Conservation (phyloP, 768 basidiomycete genomes). For the Boletus vinaceobasis region DNA sequence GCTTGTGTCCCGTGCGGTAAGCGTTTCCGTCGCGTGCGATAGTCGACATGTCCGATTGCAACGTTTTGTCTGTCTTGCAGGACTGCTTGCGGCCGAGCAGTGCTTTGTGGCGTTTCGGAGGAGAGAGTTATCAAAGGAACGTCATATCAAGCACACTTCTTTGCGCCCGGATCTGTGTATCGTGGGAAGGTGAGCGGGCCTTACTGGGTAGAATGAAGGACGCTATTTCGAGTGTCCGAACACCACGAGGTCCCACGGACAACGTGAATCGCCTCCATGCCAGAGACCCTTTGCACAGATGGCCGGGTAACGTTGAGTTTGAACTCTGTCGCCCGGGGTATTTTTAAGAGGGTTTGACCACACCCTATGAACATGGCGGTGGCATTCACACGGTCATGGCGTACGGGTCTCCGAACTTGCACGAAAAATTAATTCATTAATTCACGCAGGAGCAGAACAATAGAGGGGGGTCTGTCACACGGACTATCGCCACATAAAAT, state of each 20-base stretch:
- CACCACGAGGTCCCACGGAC: constrained; percentile 17
- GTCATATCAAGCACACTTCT: constrained; percentile 5
- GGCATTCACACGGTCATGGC: neutral
- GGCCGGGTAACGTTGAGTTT: neutral
- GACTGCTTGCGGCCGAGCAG: neutral
- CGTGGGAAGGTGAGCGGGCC: constrained; percentile 9
- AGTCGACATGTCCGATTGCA: neutral
- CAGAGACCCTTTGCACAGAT: neutral
- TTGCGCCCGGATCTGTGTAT: constrained; percentile 12
- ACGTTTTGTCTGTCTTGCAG: neutral
- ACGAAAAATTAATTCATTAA: too few relatives aligned
- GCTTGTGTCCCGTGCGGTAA: neutral
- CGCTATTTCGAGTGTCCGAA: neutral
- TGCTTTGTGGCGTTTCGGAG: constrained; percentile 26
- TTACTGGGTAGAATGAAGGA: constrained; percentile 7
- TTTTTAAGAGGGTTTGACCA: neutral
- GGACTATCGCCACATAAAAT: too few relatives aligned
- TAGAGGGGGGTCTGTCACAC: too few relatives aligned
- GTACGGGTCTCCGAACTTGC: too few relatives aligned
- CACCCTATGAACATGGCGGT: neutral
- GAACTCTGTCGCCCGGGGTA: neutral
- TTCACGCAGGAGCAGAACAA: too few relatives aligned
- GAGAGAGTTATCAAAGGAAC: neutral
- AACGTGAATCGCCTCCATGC: neutral
- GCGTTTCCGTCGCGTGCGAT: neutral